Base-by-base conservation (phyloP, 1,284 basidiomycete genomes). In the Trichosporon ovoides region DNA sequence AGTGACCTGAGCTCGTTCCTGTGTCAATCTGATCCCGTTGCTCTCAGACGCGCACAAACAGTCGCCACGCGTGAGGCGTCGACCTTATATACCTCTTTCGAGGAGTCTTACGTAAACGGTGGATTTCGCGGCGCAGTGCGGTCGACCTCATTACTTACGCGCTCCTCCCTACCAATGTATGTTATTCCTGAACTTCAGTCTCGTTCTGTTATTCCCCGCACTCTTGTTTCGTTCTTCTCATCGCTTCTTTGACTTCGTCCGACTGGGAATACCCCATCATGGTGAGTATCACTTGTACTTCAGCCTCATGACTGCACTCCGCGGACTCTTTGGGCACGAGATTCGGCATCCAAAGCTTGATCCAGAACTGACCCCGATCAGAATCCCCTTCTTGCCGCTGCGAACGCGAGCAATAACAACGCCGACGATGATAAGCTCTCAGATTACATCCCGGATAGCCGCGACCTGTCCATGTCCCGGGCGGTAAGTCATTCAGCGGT, bases 371-470 rank as follows among this genome's bases (percentile, higher is more conserved):
- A n/a, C n/a, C n/a, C n/a, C n/a, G n/a, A n/a, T n/a, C 61, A 76
- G 74, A 76, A 76, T 62, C 73, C 73, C 38, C 58, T 76, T 33
- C 66, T 76, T 46, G 73, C 74, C 55, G 73, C 73, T 35, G 67
- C 68, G 43, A 75, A 68, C 62, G 70, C 68, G 56, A 58, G 60
- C 56, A 60, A 33, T 35, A 60, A 53, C 16, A 57, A 52, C 20
- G 61, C 38, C 28, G 75, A 77, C 43, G 74, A 77, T 48, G 75
- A 77, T 59, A 75, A 75, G 64, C 59, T 76, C 40, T 75, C 73
- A n/a, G 75, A 77, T 59, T 72, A 73, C 58, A 71, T 77, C 1
- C 75, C 75, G 13, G 68, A 71, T 54, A 68, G 66, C 40, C 63
- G 75, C 24, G 75, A 74, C 51, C 56, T 76, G 12, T 75, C 73